Conservation (phyloP, 2,329 filamentous ascomycete species). For the Neophaeococcomyces aloes region DNA sequence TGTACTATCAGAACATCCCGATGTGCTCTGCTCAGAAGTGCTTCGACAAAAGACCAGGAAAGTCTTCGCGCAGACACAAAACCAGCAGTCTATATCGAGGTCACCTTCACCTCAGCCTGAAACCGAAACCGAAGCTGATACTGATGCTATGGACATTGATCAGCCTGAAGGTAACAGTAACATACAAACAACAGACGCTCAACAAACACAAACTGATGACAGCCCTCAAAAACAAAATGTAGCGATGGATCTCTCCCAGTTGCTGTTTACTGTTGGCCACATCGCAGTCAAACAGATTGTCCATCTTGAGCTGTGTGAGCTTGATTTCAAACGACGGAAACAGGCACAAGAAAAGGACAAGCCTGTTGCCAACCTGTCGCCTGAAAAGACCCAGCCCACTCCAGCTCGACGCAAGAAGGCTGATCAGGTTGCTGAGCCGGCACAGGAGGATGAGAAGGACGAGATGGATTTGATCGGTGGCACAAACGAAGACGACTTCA, state of each 20-base stretch:
- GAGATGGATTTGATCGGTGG: constrained; percentile 94
- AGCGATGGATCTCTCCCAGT: constrained; percentile 70
- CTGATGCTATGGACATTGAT: constrained; percentile 25
- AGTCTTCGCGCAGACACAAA: constrained; percentile 56
- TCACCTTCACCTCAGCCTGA: constrained; percentile 18
- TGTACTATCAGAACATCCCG: constrained; percentile 82
- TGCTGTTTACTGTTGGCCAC: constrained; percentile 90
- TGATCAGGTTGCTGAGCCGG: constrained; percentile 34
- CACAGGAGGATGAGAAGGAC: constrained; percentile 58
- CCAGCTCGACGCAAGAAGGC: constrained; percentile 37
- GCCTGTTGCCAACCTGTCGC: constrained; percentile 21
- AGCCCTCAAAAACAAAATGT: constrained; percentile 49
- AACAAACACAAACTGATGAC: constrained; percentile 25
- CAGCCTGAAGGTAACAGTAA: constrained; percentile 12
- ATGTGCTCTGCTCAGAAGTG: constrained; percentile 83
- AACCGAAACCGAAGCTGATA: neutral
- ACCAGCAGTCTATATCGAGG: constrained; percentile 29
- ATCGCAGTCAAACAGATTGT: constrained; percentile 99
- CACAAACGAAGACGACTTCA: constrained; percentile 89
- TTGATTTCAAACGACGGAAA: constrained; percentile 95
- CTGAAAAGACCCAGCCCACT: constrained; percentile 27
- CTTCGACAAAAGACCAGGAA: constrained; percentile 74
- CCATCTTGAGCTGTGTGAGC: constrained; percentile 90
- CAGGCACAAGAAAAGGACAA: constrained; percentile 69
- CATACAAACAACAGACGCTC: constrained; percentile 10